Evolutionary conservation across 345 rosid genomes (phyloP).

Genomic region (Camelina sativa): DNA sequence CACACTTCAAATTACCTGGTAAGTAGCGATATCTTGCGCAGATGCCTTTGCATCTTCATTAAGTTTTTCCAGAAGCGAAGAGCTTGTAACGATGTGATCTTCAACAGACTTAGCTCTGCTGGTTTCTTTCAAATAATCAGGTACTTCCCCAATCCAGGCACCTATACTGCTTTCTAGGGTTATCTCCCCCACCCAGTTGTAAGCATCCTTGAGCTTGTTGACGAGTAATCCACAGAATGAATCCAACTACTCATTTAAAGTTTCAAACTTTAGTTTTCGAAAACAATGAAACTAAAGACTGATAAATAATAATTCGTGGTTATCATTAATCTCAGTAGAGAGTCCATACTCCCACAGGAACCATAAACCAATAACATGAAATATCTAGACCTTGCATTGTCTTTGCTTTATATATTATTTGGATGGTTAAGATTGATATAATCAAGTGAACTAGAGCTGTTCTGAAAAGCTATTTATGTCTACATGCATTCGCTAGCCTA

Average conservation of each 20-base stretch:
- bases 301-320: not conserved
- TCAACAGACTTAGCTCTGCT: constrained; percentile 42
- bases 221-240: constrained; percentile 50
- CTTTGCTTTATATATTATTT: not conserved
- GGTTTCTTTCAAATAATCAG: constrained; percentile 57
- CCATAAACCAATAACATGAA: not conserved
- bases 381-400: not conserved
- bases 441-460: constrained; percentile 15
- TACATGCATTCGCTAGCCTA: constrained; percentile 1
- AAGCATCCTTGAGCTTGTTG: constrained; percentile 68
- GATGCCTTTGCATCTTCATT: constrained; percentile 58
- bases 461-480: constrained; percentile 4
- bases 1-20: constrained; percentile 58
- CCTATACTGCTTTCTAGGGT: constrained; percentile 50
- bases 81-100: constrained; percentile 45
- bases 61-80: constrained; percentile 46
- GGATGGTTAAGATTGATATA: not conserved
- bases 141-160: constrained; percentile 71
- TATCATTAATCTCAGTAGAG: not conserved
- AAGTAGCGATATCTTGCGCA: constrained; percentile 70
- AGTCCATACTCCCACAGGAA: not conserved
- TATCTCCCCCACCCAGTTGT: constrained; percentile 64
- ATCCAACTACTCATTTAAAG: constrained; percentile 54
- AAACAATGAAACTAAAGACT: not conserved
- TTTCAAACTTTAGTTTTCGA: constrained; percentile 25